Conservation (phyloP, 257 asterid genomes). For the Solanum pennellii region DNA sequence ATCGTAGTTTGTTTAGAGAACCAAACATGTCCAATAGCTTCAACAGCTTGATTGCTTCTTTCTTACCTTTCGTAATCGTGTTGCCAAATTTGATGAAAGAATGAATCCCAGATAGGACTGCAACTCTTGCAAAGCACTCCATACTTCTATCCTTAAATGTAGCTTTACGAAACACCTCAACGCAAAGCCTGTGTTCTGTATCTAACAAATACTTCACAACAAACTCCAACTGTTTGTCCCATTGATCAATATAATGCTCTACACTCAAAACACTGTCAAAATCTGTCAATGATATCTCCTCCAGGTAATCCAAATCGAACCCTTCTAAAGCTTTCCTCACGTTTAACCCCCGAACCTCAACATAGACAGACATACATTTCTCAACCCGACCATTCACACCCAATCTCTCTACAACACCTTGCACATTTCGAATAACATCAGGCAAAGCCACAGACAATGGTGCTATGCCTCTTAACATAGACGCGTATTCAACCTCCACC, state of each 20-base stretch:
- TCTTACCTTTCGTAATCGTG: slow-evolving; percentile 45
- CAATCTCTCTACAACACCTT: slow-evolving; percentile 37
- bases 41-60: slow-evolving; percentile 75
- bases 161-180: slow-evolving; percentile 24
- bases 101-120: slow-evolving; percentile 42
- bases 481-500: slow-evolving; percentile 39
- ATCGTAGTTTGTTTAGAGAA: slow-evolving; percentile 47
- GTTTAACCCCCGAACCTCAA: slow-evolving; percentile 36
- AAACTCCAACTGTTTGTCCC: slow-evolving; percentile 65
- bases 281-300: slow-evolving; percentile 43
- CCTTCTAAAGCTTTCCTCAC: slow-evolving; percentile 28
- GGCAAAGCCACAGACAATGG: slow-evolving; percentile 10
- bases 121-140: slow-evolving; percentile 54
- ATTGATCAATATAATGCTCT: slow-evolving; percentile 40
- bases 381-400: slow-evolving; percentile 33
- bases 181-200: slow-evolving; percentile 54
- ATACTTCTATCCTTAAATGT: slow-evolving; percentile 31
- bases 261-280: slow-evolving; percentile 37
- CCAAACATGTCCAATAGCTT: slow-evolving; percentile 57
- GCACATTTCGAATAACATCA: slow-evolving; percentile 27
- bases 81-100: slow-evolving; percentile 46
- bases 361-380: slow-evolving; percentile 34
- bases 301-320: slow-evolving; percentile 39
- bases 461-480: neutral
- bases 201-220: slow-evolving; percentile 45